Evolutionary conservation across 345 rosid species (phyloP).

Genomic region (Hypericum perforatum): DNA sequence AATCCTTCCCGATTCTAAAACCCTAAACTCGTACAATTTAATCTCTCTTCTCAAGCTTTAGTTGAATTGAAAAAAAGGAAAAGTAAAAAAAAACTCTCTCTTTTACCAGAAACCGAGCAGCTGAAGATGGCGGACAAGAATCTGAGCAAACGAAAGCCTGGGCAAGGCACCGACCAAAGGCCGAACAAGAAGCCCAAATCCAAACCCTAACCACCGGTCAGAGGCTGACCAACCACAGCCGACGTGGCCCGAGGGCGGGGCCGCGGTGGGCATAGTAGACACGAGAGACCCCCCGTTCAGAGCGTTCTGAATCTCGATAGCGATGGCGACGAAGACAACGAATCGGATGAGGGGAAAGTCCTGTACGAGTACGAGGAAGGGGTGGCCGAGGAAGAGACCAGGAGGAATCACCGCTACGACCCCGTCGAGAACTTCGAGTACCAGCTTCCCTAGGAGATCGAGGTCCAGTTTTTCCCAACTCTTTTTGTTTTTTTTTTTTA

Average conservation of each 20-base stretch:
- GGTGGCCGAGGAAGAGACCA: constrained; percentile 62
- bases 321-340: constrained; percentile 41
- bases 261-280: too few relatives aligned
- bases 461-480: constrained; percentile 25
- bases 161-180: not conserved
- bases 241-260: constrained; percentile 7
- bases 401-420: constrained; percentile 71
- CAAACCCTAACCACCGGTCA: not conserved
- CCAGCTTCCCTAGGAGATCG: constrained; percentile 55
- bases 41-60: too few relatives aligned
- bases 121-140: too few relatives aligned
- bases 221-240: not conserved
- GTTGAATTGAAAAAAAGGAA: too few relatives aligned
- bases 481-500: not conserved
- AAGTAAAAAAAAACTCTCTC: too few relatives aligned
- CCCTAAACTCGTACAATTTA: too few relatives aligned
- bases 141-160: too few relatives aligned
- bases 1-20: too few relatives aligned
- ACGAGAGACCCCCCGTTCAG: constrained; percentile 36
- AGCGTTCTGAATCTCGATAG: constrained; percentile 37
- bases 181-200: constrained; percentile 1
- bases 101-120: too few relatives aligned
- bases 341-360: constrained; percentile 41
- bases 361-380: constrained; percentile 82
- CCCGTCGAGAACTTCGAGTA: constrained; percentile 57